These are phyloP conservation scores for Centella asiatica DNA, from an alignment of 129 eudicot species.

Conservation along the genomic window DNA sequence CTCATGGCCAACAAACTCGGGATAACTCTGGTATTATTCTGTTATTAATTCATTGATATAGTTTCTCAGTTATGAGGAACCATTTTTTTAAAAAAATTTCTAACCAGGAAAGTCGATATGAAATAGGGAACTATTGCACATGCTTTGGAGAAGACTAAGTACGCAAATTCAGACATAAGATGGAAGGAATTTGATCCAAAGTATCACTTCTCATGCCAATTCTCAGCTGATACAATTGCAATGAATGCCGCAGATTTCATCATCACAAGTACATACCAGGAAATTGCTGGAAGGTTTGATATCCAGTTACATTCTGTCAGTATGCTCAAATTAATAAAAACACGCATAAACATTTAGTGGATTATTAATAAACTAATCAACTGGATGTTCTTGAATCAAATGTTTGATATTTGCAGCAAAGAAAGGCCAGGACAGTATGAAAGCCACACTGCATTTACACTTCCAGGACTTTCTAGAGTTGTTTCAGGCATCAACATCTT, in stretches of 20 bases:
- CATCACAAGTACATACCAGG: conserved; percentile 96
- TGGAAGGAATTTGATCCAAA: conserved; percentile 84
- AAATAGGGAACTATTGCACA: conserved; percentile 92
- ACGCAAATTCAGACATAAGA: conserved; percentile 91
- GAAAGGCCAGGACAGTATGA: conserved; percentile 99
- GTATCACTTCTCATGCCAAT: conserved; percentile 93
- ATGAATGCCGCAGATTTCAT: conserved; percentile 96
- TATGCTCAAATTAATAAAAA: background rate
- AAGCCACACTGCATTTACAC: conserved; percentile 76
- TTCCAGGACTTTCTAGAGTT: conserved; percentile 81
- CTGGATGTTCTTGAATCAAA: background rate
- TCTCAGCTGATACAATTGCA: conserved; percentile 91
- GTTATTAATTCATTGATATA: background rate
- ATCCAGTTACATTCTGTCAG: background rate
- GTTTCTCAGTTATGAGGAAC: background rate
- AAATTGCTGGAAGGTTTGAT: conserved; percentile 89
- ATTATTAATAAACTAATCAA: background rate
- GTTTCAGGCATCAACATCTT: conserved; percentile 90
- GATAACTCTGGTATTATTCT: conserved; percentile 60
- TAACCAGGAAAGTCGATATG: background rate
- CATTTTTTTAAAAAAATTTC: background rate
- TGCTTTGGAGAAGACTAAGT: conserved; percentile 98
- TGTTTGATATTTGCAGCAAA: conserved; percentile 52
- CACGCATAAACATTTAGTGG: background rate
- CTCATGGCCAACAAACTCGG: conserved; percentile 92